Conservation (phyloP, 345 rosid species). For the Hibiscus mutabilis region DNA sequence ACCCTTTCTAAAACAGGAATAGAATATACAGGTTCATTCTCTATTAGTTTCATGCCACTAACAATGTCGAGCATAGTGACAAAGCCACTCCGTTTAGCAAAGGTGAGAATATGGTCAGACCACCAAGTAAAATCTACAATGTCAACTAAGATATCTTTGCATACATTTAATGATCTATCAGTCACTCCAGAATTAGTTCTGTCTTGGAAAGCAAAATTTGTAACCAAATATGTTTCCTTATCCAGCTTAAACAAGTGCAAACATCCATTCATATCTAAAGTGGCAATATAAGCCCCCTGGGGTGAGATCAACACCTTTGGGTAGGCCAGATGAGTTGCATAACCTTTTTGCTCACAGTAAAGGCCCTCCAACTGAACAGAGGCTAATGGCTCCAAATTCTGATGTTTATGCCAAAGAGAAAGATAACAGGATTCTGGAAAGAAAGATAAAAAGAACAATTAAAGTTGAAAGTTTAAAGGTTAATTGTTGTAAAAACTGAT, state of each 20-base stretch:
- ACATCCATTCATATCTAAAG: constrained; percentile 62
- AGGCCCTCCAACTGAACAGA: constrained; percentile 59
- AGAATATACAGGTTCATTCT: constrained; percentile 42
- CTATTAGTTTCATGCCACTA: constrained; percentile 45
- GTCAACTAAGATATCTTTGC: constrained; percentile 32
- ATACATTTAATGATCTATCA: constrained; percentile 15
- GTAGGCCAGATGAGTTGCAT: constrained; percentile 35
- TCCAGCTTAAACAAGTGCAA: constrained; percentile 59
- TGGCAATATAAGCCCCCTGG: constrained; percentile 48
- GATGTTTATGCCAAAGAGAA: constrained; percentile 61
- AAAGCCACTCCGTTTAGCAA: constrained; percentile 49
- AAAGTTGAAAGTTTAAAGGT: background rate
- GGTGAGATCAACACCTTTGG: constrained; percentile 81
- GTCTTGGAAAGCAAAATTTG: constrained; percentile 27
- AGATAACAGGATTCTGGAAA: constrained; percentile 54
- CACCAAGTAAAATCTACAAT: constrained; percentile 86
- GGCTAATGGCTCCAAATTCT: constrained; percentile 42
- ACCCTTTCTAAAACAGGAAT: constrained; percentile 68
- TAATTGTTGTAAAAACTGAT: background rate
- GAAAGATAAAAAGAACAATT: constrained; percentile 11
- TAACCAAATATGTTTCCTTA: constrained; percentile 32
- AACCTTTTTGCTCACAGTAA: constrained; percentile 36
- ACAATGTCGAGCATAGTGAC: constrained; percentile 49
- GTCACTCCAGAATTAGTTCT: constrained; percentile 25
- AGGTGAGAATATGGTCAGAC: constrained; percentile 64